These are phyloP conservation scores for Morella rubra DNA, from an alignment of 306 rosid genomes.

Conservation along the genomic window DNA sequence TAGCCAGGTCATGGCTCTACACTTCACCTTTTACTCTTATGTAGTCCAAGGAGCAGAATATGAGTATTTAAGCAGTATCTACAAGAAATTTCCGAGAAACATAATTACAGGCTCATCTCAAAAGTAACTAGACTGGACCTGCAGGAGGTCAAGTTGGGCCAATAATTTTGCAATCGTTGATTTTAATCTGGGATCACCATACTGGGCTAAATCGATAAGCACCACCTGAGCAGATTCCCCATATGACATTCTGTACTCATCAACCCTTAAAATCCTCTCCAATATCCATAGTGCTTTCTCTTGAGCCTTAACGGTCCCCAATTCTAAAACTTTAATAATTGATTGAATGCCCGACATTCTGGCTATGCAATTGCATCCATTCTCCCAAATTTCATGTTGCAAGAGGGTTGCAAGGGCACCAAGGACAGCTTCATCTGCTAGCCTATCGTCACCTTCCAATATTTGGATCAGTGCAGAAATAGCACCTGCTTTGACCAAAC, in stretches of 20 bases:
- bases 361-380: constrained; percentile 65
- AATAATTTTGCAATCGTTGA: constrained; percentile 68
- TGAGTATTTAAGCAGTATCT: too few species aligned
- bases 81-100: not conserved
- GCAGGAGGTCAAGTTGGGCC: constrained; percentile 73
- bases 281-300: constrained; percentile 82
- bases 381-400: constrained; percentile 73
- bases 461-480: constrained; percentile 56
- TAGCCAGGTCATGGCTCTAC: not conserved
- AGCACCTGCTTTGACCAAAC: constrained; percentile 81
- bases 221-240: constrained; percentile 72
- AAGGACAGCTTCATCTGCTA: constrained; percentile 72
- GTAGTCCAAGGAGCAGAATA: not conserved
- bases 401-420: constrained; percentile 69
- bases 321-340: constrained; percentile 53
- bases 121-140: constrained; percentile 70
- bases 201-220: constrained; percentile 80
- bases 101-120: constrained; percentile 31
- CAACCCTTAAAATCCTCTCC: constrained; percentile 70
- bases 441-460: constrained; percentile 61
- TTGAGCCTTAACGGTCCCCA: constrained; percentile 56
- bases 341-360: constrained; percentile 58
- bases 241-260: constrained; percentile 55
- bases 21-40: not conserved
- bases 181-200: constrained; percentile 69